Conservation (phyloP, 768 basidiomycete genomes). For the Rhizopogon salebrosus region DNA sequence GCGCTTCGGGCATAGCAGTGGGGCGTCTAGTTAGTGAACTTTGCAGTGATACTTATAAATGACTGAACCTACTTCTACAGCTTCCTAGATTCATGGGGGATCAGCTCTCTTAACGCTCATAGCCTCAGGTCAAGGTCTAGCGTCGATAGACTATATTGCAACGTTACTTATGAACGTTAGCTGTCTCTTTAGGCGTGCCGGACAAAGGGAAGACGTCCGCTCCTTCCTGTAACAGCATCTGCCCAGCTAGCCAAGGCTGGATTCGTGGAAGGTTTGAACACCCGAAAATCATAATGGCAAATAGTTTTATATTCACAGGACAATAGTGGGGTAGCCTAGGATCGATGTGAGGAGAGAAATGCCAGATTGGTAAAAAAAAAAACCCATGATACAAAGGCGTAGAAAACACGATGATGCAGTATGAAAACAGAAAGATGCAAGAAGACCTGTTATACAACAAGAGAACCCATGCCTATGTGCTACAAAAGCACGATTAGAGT, state of each 20-base stretch:
- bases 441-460: slow-evolving; percentile 6
- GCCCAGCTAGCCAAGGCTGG: too few relatives aligned
- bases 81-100: neutral
- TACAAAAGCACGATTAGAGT: slow-evolving; percentile 13
- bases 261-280: neutral
- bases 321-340: neutral
- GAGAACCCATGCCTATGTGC: slow-evolving; percentile 12
- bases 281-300: neutral
- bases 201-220: too few relatives aligned
- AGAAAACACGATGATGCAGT: slow-evolving; percentile 1
- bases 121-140: neutral
- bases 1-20: too few relatives aligned
- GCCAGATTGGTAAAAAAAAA: neutral
- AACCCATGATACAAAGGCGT: slow-evolving; percentile 1
- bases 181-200: too few relatives aligned
- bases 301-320: neutral
- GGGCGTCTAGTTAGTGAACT: neutral
- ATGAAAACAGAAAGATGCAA: slow-evolving; percentile 2
- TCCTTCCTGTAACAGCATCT: too few relatives aligned
- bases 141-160: neutral
- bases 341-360: neutral
- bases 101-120: neutral
- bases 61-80: neutral
- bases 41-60: neutral
- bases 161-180: neutral